A percentile compares a stretch with the other conserved stretches of the same genome.
These are phyloP conservation scores for Cladobotryum mycophilum DNA, from an alignment of 2,329 filamentous ascomycete species.

Conservation along the genomic window DNA sequence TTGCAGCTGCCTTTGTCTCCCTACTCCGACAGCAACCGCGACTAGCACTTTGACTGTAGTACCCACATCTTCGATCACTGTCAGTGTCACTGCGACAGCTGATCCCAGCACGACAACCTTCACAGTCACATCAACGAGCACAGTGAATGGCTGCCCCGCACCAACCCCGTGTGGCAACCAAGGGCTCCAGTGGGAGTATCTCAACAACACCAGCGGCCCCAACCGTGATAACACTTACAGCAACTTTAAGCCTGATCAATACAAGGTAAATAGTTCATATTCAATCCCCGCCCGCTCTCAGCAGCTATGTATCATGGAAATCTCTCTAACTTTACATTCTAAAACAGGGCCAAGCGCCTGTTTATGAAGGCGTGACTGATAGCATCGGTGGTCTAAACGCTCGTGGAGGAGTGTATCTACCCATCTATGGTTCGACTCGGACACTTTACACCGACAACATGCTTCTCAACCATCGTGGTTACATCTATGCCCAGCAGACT, in stretches of 20 bases:
- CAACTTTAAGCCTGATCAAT: neutral
- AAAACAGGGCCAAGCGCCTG: neutral
- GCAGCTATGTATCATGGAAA: neutral
- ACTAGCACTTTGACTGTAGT: neutral
- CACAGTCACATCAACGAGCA: neutral
- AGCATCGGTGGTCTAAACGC: neutral
- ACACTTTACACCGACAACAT: slow-evolving; percentile 10
- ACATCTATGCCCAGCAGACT: slow-evolving; percentile 18
- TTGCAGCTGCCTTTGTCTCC: neutral
- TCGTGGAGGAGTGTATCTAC: neutral
- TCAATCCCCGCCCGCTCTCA: neutral
- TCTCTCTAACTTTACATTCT: neutral
- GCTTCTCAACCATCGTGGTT: slow-evolving; percentile 19
- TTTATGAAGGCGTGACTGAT: neutral
- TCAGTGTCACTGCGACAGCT: neutral
- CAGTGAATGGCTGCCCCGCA: neutral
- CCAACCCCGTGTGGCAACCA: neutral
- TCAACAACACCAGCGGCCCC: neutral
- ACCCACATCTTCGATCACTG: neutral
- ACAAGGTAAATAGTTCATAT: neutral
- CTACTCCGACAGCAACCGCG: neutral
- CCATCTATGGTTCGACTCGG: neutral
- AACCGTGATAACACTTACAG: neutral
- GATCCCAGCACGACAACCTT: neutral
- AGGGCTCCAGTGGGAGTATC: neutral